Evolutionary conservation across 2,329 filamentous ascomycete species (phyloP), one percentile per base, ranked within the genome.

Genomic region (Pseudonectria buxi): DNA sequence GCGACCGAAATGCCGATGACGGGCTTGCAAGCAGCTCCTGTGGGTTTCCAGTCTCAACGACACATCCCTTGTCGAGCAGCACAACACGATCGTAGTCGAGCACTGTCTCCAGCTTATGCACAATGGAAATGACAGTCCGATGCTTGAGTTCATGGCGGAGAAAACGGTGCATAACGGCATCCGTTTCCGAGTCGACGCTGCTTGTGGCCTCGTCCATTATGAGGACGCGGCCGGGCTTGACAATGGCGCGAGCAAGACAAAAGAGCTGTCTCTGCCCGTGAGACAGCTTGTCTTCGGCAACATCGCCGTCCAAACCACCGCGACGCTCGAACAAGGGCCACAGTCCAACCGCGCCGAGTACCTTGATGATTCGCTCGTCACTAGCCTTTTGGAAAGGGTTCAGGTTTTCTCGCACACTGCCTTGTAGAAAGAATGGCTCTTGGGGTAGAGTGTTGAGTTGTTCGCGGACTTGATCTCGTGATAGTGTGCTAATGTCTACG

Each of bases 121-220:
- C 61, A n/a, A 67, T 56, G 9, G 59, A 56, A 18, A 68, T 55
- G 25, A 83, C 68, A 0, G 78, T 83, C 44, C 75, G 72, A 1
- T 54, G 37, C 9, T 43, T 50, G 34, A 64, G 55, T 24, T 50
- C 41, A 1, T 26, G 56, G 30, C 59, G 51, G 18, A 64, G 51
- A 2, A 62, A 41, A 9, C 49, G 40, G 36, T 56, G 58, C 32
- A 64, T 56, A 11, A 43, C 45, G 18, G 50, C 46, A 33, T 61
- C 57, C 0, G 57, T 61, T 26, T 55, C 53, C 7, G 40, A 39
- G 36, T 64, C 62, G 14, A 64, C 44, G 13, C 59, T 62, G 46
- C 52, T 56, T 4, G 45, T 56, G 2, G 41, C 63, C 59, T 72
- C 68, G 32, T 71, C 68, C 6, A 71, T 42, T 3, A 74, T 53